Percentiles rank a stretch among this genome's conserved stretches.
These are phyloP conservation scores for Turritis glabra DNA, from an alignment of 345 rosid species.

Conservation along the genomic window DNA sequence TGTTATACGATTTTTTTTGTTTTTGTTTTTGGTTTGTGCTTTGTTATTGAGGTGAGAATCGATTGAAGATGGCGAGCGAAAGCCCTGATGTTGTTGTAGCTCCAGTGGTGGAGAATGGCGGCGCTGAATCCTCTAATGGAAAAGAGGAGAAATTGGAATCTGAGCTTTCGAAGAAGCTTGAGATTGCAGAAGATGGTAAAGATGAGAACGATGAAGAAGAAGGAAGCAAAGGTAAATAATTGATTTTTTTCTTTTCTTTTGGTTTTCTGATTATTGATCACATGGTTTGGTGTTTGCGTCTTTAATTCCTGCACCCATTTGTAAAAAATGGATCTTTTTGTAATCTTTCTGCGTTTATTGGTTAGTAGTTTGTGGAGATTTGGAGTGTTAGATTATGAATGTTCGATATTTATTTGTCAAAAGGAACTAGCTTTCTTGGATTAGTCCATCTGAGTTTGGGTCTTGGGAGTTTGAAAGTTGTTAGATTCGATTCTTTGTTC, in stretches of 20 bases:
- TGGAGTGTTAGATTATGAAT: neutral
- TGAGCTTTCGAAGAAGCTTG: constrained; percentile 39
- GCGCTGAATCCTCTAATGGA: constrained; percentile 36
- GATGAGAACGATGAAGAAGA: constrained; percentile 57
- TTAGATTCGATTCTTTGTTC: neutral
- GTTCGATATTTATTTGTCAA: neutral
- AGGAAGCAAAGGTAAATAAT: constrained; percentile 51
- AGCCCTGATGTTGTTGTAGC: constrained; percentile 34
- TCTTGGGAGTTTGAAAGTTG: neutral
- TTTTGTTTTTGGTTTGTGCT: neutral
- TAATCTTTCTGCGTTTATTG: constrained; percentile 4
- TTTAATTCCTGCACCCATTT: neutral
- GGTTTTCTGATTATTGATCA: constrained; percentile 9
- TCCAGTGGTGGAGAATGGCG: constrained; percentile 38
- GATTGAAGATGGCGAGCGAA: constrained; percentile 49
- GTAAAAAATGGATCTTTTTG: neutral
- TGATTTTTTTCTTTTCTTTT: neutral
- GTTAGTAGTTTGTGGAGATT: neutral
- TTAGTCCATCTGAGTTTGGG: constrained; percentile 19
- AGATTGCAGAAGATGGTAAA: constrained; percentile 41
- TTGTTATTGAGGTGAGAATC: constrained; percentile 15
- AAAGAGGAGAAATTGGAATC: constrained; percentile 27
- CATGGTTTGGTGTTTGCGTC: neutral
- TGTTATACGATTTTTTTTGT: neutral
- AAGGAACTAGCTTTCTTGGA: constrained; percentile 8